These are phyloP conservation scores for Dictyostelium firmibasis DNA, from an alignment of 78 protist genomes.

Conservation along the genomic window DNA sequence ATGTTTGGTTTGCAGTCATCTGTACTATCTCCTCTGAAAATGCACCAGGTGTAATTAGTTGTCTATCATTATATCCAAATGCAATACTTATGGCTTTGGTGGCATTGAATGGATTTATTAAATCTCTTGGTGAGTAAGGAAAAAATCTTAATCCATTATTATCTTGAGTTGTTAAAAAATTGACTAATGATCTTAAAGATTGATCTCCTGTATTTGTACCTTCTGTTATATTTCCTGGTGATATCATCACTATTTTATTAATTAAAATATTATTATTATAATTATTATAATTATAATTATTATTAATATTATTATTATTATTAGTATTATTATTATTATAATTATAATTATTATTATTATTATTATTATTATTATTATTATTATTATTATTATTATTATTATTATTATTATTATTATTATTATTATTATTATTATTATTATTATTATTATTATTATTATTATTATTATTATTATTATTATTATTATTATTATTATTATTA, in stretches of 20 bases:
- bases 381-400: constrained; percentile 2
- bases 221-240: not conserved
- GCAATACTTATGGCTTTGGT: not conserved
- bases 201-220: not conserved
- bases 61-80: not conserved
- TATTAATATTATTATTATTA: not conserved
- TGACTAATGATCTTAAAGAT: not conserved
- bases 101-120: constrained; percentile 3
- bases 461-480: constrained; percentile 9
- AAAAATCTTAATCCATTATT: not conserved
- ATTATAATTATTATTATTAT: not conserved
- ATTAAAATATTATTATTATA: not conserved
- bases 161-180: not conserved
- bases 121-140: constrained; percentile 19
- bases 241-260: not conserved
- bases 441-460: not conserved
- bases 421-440: not conserved
- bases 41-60: not conserved
- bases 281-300: not conserved
- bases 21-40: not conserved
- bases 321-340: not conserved
- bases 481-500: constrained; percentile 12
- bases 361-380: not conserved
- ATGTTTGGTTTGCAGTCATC: not conserved
- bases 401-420: not conserved